A percentile compares a stretch with the other conserved stretches of the same genome.
Evolutionary conservation across 768 basidiomycete species (phyloP).

Genomic region (Boletus speciosus): DNA sequence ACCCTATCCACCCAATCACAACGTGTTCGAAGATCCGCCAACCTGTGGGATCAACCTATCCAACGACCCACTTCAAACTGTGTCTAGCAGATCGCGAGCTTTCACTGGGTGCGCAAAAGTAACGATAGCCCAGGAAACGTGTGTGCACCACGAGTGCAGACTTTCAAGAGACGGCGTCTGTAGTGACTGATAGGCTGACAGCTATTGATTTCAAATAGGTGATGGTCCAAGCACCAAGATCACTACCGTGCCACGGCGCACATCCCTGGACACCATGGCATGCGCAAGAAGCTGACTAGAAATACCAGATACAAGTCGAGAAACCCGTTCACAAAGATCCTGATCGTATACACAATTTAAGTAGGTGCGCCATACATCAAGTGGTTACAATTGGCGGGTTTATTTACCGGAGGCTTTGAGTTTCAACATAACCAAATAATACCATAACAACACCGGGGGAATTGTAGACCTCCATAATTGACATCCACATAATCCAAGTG

Average conservation of each 20-base stretch:
- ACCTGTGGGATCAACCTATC: background rate
- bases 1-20: background rate
- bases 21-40: slow-evolving; percentile 1
- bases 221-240: background rate
- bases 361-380: background rate
- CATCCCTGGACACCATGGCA: too few species aligned
- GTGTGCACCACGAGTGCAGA: background rate
- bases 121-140: background rate
- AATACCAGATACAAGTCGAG: background rate
- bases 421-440: slow-evolving; percentile 26
- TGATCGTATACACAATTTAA: background rate
- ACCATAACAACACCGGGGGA: slow-evolving; percentile 17
- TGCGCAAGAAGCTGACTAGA: background rate
- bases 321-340: background rate
- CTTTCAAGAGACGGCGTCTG: background rate
- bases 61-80: background rate
- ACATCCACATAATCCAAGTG: slow-evolving; percentile 3
- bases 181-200: background rate
- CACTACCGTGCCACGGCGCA: background rate
- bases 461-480: background rate
- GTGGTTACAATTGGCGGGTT: background rate
- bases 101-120: background rate
- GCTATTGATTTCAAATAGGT: background rate
- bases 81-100: background rate
- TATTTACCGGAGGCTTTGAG: slow-evolving; percentile 21